Percentiles rank a stretch among this genome's conserved stretches.
Evolutionary conservation across 2,329 filamentous ascomycete species (phyloP).

Genomic region (Lachnellula cervina): DNA sequence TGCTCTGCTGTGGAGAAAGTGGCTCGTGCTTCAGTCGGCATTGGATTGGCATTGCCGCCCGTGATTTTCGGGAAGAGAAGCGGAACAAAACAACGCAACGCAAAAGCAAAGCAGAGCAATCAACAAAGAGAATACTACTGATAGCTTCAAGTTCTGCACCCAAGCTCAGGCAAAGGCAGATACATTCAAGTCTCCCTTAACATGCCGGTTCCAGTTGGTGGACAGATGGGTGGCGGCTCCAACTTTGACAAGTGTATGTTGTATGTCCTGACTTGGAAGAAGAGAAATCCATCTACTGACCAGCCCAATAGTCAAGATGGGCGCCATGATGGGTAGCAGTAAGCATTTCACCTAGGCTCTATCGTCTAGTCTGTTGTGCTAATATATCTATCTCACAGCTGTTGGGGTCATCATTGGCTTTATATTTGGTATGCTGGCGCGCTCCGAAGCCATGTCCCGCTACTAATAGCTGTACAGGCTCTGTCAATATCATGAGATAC

Average conservation of each 20-base stretch:
- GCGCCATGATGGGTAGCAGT: conserved; percentile 98
- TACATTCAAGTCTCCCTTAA: conserved; percentile 7
- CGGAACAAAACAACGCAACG: not conserved
- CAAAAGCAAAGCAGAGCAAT: not conserved
- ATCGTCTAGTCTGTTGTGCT: not conserved
- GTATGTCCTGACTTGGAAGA: not conserved
- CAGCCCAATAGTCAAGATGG: conserved; percentile 78
- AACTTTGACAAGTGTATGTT: conserved; percentile 65
- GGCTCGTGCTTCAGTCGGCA: not conserved
- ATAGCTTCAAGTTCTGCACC: not conserved
- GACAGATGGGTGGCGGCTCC: conserved; percentile 52
- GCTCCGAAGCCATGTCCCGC: not conserved
- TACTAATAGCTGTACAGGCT: conserved; percentile 50
- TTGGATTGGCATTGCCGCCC: not conserved
- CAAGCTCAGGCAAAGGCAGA: not conserved
- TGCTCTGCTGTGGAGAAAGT: not conserved
- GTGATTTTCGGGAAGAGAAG: not conserved
- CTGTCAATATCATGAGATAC: conserved; percentile 91
- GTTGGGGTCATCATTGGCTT: conserved; percentile 96
- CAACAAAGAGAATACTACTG: not conserved
- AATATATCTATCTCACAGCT: conserved; percentile 48
- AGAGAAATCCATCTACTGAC: conserved; percentile 30
- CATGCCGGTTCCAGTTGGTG: conserved; percentile 45
- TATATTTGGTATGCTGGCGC: conserved; percentile 70
- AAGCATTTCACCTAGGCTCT: conserved; percentile 41